Base-by-base conservation (phyloP, 2,329 filamentous ascomycete species). In the Aaosphaeria pasadenensis region DNA sequence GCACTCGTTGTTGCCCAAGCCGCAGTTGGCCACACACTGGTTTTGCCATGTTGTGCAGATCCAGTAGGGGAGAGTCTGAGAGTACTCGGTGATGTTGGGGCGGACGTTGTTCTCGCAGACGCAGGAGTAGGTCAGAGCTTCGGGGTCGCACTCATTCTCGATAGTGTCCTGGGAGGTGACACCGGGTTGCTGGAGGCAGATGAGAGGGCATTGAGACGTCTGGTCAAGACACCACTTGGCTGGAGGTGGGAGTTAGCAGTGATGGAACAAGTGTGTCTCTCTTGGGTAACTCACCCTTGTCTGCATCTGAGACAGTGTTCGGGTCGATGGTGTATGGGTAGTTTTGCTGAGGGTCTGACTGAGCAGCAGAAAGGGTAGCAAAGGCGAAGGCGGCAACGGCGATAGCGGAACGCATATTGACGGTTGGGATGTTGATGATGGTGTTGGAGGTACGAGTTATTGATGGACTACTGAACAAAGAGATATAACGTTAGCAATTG, bases 31-130 rank as follows among this genome's bases (percentile, higher is more conserved):
- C 9, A 87, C 83, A 67, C 87, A 90, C 71, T 89, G 81, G 66
- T 75, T 83, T 59, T 82, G 85, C 78, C 80, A 89, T 71, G 87
- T 78, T 42, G 78, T 78, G 79, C 88, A 94, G 59, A 84, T 78
- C 73, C 85, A 89, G 79, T 83, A 92, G 32, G 89, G 88, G 29
- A 94, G 76, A 1, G 88, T 91, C 58, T 89, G 78, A 17, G 85
- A 86, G 79, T 87, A 94, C 71, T 91, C 80, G 62, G 85, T 83
- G 43, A 89, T 72, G 72, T 91, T 91, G 57, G 88, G 88, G 45
- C 79, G 72, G 52, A 78, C 67, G 65, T 82, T 80, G 59, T 87
- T 78, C 53, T 78, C 77, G 75, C 88, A 94, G 58, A 89, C 75
- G 69, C 88, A 94, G 54, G 78, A 76, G 72, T 86, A 92, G n/a